A percentile compares a stretch with the other conserved stretches of the same genome.
phyloP scores from a whole-genome alignment of 1,139 yeast species.

The Insectozyma bohioensis region DNA sequence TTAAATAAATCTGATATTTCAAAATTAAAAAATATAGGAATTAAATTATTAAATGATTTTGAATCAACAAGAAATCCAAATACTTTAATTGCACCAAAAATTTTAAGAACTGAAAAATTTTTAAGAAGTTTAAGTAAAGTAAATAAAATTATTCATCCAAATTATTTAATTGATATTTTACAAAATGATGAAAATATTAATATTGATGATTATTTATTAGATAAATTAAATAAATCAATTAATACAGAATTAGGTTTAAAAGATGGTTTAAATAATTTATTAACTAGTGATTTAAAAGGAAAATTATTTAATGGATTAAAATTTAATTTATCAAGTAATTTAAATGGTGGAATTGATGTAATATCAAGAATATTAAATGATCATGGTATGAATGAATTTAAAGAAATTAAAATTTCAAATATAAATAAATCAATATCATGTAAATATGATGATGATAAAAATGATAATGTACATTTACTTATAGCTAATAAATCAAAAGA shows the following conservation, averaged over 20 bases:
- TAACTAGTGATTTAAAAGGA: conserved; percentile 19
- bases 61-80: conserved; percentile 28
- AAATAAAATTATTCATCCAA: conserved; percentile 45
- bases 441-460: conserved; percentile 7
- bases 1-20: conserved; percentile 33
- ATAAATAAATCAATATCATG: conserved; percentile 8
- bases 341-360: conserved; percentile 68
- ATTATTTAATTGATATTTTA: conserved; percentile 44
- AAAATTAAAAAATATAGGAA: conserved; percentile 32
- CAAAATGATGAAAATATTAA: conserved; percentile 13
- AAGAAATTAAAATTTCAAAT: conserved; percentile 28
- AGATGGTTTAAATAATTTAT: conserved; percentile 27
- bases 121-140: conserved; percentile 45
- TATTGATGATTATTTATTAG: conserved; percentile 35
- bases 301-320: conserved; percentile 44
- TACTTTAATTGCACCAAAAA: conserved; percentile 72
- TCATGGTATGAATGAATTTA: conserved; percentile 56
- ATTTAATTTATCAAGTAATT: conserved; percentile 59
- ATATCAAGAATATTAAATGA: conserved; percentile 60
- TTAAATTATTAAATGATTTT: conserved; percentile 41
- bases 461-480: conserved; percentile 22
- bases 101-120: conserved; percentile 84
- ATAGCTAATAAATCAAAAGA: conserved; percentile 46
- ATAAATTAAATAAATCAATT: conserved; percentile 31
- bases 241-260: conserved; percentile 33